Conservation (phyloP, 2,329 filamentous ascomycete species). For the Sordariomycetes sp. region DNA sequence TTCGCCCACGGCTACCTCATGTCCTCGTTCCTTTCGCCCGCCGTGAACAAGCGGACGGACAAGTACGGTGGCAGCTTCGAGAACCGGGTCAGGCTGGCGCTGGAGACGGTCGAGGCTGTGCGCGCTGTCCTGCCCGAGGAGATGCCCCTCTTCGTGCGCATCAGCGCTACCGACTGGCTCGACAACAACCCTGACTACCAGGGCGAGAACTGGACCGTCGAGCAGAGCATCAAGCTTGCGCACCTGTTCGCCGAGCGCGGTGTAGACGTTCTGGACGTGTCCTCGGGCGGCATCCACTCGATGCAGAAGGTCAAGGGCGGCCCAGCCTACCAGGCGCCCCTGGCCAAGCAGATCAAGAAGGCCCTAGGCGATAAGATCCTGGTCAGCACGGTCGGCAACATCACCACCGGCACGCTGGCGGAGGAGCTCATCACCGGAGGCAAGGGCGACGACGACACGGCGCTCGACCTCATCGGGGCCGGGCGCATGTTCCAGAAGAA, state of each 20-base stretch:
- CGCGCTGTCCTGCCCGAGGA: constrained; percentile 48
- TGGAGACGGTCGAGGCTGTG: constrained; percentile 55
- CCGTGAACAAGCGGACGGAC: constrained; percentile 59
- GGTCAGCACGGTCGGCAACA: constrained; percentile 36
- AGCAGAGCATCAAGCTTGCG: constrained; percentile 55
- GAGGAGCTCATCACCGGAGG: constrained; percentile 32
- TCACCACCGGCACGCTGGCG: constrained; percentile 30
- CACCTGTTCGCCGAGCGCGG: constrained; percentile 51
- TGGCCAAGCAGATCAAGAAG: constrained; percentile 61
- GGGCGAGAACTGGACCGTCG: constrained; percentile 54
- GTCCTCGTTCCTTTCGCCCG: constrained; percentile 58
- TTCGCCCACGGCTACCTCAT: constrained; percentile 71
- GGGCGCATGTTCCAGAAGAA: constrained; percentile 49
- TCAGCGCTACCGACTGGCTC: constrained; percentile 63
- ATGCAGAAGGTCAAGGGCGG: constrained; percentile 45
- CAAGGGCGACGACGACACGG: constrained; percentile 20
- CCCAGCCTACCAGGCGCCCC: constrained; percentile 60
- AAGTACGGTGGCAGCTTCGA: constrained; percentile 59
- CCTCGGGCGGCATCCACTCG: constrained; percentile 53
- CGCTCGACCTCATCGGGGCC: constrained; percentile 36
- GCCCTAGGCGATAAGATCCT: constrained; percentile 50
- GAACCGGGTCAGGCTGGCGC: constrained; percentile 57
- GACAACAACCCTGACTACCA: constrained; percentile 44
- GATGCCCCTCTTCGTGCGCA: constrained; percentile 59
- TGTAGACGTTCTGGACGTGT: constrained; percentile 67